A percentile compares a stretch with the other conserved stretches of the same genome.
These are phyloP conservation scores for Jacaranda mimosifolia DNA, from an alignment of 257 asterid genomes.

Conservation along the genomic window DNA sequence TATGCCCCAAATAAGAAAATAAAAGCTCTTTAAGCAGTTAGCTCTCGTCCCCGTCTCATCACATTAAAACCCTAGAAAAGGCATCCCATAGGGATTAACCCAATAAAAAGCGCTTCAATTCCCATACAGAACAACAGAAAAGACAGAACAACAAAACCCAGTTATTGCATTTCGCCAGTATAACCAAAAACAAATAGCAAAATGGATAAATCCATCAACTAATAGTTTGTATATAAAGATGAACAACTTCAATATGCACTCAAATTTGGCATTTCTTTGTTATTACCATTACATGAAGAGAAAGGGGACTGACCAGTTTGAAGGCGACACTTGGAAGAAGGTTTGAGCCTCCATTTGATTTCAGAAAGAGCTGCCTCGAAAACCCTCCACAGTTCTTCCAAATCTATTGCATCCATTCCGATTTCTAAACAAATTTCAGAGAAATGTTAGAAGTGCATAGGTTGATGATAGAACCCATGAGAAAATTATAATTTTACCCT, in stretches of 20 bases:
- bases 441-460: neutral
- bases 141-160: conserved; percentile 20
- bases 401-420: conserved; percentile 41
- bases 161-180: conserved; percentile 1
- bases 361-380: conserved; percentile 66
- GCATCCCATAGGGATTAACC: neutral
- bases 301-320: conserved; percentile 58
- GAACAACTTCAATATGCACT: conserved; percentile 14
- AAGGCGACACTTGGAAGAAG: conserved; percentile 78
- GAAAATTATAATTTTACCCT: too few relatives aligned
- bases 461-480: too few relatives aligned
- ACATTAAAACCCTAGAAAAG: neutral
- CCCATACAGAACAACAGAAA: neutral
- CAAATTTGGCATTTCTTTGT: neutral
- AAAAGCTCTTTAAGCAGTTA: neutral
- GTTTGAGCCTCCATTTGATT: conserved; percentile 79
- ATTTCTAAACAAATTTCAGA: conserved; percentile 9
- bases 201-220: neutral
- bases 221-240: too few relatives aligned
- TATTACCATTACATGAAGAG: neutral
- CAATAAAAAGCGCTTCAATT: conserved; percentile 11
- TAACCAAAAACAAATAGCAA: conserved; percentile 1
- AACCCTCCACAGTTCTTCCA: conserved; percentile 53
- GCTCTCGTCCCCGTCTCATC: neutral
- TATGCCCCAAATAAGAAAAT: neutral